These are phyloP conservation scores for Microthlaspi erraticum DNA, from an alignment of 345 rosid species.

Conservation along the genomic window DNA sequence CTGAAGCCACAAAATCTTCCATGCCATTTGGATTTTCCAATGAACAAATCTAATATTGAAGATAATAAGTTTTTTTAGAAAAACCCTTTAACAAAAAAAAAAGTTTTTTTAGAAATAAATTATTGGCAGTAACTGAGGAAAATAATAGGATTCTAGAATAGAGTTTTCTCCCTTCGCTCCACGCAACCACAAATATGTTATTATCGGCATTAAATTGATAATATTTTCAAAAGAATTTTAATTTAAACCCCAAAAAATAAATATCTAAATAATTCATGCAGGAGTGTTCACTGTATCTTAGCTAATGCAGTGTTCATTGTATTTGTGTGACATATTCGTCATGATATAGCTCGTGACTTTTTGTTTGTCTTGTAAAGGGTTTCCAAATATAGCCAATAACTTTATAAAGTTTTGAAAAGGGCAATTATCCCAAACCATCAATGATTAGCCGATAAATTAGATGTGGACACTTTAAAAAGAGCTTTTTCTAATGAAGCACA, in stretches of 20 bases:
- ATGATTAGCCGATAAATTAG: not conserved
- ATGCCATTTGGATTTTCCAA: no score
- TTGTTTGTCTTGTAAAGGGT: not conserved
- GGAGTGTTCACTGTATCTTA: not conserved
- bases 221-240: not conserved
- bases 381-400: not conserved
- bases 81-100: no score
- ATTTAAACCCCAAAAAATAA: not conserved
- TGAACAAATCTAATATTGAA: no score
- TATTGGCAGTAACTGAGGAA: no score
- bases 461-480: not conserved
- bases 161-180: no score
- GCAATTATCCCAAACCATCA: not conserved
- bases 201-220: not conserved
- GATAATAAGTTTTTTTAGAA: no score
- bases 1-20: not conserved
- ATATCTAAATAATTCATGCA: not conserved
- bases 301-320: not conserved
- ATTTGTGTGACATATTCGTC: not conserved
- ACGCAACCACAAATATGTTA: no score
- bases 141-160: no score
- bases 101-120: no score
- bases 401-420: not conserved
- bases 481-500: no score
- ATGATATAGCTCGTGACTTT: not conserved